phyloP scores from a whole-genome alignment of 2,329 filamentous ascomycete genomes.

The Ophiostoma tasmaniense region DNA sequence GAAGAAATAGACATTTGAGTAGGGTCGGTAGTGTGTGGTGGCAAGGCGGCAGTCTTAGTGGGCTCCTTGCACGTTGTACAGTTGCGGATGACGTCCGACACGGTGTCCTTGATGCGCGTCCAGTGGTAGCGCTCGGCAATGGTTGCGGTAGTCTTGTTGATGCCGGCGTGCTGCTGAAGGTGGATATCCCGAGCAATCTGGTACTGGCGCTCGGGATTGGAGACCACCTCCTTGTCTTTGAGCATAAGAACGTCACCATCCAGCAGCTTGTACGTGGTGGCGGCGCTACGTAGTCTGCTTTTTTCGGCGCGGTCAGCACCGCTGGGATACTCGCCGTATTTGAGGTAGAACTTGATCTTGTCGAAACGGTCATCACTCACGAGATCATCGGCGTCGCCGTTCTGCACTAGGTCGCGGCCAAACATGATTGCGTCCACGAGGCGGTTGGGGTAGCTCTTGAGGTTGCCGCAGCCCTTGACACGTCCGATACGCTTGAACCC shows the following conservation, averaged over 20 bases:
- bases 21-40: constrained; percentile 1
- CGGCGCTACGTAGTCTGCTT: constrained; percentile 83
- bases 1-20: not conserved
- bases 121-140: constrained; percentile 95
- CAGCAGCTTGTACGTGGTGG: constrained; percentile 86
- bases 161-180: constrained; percentile 70
- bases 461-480: constrained; percentile 62
- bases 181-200: constrained; percentile 78
- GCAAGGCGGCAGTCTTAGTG: constrained; percentile 38
- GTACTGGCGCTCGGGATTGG: constrained; percentile 81
- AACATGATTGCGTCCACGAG: constrained; percentile 71
- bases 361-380: constrained; percentile 95
- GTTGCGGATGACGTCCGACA: constrained; percentile 86
- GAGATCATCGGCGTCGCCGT: constrained; percentile 64
- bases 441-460: constrained; percentile 59
- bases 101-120: constrained; percentile 96
- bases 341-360: constrained; percentile 96
- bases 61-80: constrained; percentile 83
- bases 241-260: constrained; percentile 80
- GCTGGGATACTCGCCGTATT: constrained; percentile 85
- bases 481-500: constrained; percentile 88
- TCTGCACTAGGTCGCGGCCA: constrained; percentile 54
- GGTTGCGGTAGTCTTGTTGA: constrained; percentile 94
- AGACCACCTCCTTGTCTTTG: constrained; percentile 95
- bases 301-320: constrained; percentile 94